phyloP scores from a whole-genome alignment of 1,284 basidiomycete genomes.

The Irpex sp. region DNA sequence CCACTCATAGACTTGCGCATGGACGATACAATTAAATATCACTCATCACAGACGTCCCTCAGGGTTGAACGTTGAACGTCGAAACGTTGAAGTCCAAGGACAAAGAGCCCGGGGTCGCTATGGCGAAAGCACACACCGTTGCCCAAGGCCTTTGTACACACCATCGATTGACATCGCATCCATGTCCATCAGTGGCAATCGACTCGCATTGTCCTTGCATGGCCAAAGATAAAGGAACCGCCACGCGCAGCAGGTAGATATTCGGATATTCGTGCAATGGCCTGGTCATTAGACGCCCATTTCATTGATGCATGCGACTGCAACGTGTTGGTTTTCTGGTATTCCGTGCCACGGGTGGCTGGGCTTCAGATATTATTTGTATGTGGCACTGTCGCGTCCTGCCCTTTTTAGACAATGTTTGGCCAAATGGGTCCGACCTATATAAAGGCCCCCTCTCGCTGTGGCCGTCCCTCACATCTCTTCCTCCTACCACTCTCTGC shows the following conservation, averaged over 20 bases:
- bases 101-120: not conserved
- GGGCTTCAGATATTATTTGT: too few relatives aligned
- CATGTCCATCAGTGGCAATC: not conserved
- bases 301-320: not conserved
- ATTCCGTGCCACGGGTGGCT: not conserved
- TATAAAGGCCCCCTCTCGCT: not conserved
- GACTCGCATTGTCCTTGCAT: not conserved
- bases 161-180: not conserved
- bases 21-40: too few relatives aligned
- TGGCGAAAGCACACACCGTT: not conserved
- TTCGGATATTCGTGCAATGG: not conserved
- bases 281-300: not conserved
- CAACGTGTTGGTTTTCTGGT: not conserved
- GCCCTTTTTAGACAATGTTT: not conserved
- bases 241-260: not conserved
- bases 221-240: not conserved
- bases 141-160: not conserved
- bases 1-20: too few relatives aligned
- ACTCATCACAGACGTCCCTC: too few relatives aligned
- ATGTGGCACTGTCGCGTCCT: not conserved
- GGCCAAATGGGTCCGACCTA: not conserved
- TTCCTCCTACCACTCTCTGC: not conserved
- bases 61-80: too few relatives aligned
- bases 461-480: not conserved
- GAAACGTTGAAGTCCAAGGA: not conserved